Conservation (phyloP, 352 stramenopile genomes). For the Sclerospora graminicola region DNA sequence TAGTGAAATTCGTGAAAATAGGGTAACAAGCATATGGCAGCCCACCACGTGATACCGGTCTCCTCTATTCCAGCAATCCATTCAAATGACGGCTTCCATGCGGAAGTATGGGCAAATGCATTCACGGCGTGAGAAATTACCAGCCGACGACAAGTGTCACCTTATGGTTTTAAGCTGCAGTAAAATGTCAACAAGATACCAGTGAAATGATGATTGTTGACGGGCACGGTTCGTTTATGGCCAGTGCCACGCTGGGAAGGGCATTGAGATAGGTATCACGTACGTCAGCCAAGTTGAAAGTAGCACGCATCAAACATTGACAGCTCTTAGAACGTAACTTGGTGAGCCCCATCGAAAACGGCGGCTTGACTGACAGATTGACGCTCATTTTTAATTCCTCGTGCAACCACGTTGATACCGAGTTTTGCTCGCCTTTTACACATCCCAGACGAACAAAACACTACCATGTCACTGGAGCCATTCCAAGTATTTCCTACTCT, state of each 20-base stretch:
- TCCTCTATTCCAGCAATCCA: conserved; percentile 7
- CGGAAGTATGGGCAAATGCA: conserved; percentile 12
- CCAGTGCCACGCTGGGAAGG: conserved; percentile 12
- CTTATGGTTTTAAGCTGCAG: conserved; percentile 5
- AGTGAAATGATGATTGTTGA: conserved; percentile 2
- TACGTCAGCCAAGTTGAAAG: no score
- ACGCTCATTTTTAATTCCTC: conserved; percentile 16
- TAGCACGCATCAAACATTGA: no score
- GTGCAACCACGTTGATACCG: no score
- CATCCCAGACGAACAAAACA: no score
- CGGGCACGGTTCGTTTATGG: conserved; percentile 4
- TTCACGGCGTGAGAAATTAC: no score
- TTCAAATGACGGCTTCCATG: conserved; percentile 3
- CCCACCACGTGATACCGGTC: background rate
- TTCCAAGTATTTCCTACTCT: conserved; percentile 19
- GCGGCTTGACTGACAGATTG: background rate
- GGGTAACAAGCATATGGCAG: no score
- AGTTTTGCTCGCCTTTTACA: no score
- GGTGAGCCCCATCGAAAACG: no score
- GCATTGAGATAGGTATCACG: conserved; percentile 19
- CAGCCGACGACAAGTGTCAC: background rate
- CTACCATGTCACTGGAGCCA: conserved; percentile 25
- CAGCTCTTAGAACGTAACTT: no score
- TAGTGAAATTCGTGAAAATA: no score
- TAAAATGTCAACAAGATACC: conserved; percentile 10